A percentile compares a stretch with the other conserved stretches of the same genome.
These are phyloP conservation scores for Saturnispora halmiae DNA, from an alignment of 805 yeast genomes.

Conservation along the genomic window DNA sequence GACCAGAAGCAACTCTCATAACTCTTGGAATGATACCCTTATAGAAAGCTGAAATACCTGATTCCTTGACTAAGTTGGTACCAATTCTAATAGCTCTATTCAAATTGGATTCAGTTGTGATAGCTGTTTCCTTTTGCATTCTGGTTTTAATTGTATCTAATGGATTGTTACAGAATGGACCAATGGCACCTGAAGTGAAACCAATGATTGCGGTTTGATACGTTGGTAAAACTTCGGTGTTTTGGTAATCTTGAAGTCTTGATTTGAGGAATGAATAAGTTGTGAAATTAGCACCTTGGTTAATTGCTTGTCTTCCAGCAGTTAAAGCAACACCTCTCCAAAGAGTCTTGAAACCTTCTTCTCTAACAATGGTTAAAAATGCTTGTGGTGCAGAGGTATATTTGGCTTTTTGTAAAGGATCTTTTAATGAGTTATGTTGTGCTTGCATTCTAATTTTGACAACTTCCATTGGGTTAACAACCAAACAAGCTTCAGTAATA, in stretches of 20 bases:
- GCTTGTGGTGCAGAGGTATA: conserved; percentile 93
- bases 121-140: conserved; percentile 80
- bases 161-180: conserved; percentile 96
- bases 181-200: conserved; percentile 89
- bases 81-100: conserved; percentile 77
- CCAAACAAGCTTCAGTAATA: conserved; percentile 86
- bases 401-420: conserved; percentile 67
- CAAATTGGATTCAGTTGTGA: conserved; percentile 55
- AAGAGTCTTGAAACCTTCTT: conserved; percentile 82
- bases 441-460: conserved; percentile 95
- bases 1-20: conserved; percentile 99
- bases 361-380: conserved; percentile 68
- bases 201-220: conserved; percentile 95
- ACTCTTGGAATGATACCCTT: conserved; percentile 98
- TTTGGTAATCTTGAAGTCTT: conserved; percentile 53
- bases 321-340: conserved; percentile 94
- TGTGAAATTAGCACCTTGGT: conserved; percentile 97
- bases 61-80: conserved; percentile 71
- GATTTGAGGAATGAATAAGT: conserved; percentile 82
- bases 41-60: conserved; percentile 82
- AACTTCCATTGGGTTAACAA: conserved; percentile 96
- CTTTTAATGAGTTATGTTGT: conserved; percentile 85
- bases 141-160: conserved; percentile 95
- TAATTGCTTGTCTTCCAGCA: conserved; percentile 95
- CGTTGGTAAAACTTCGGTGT: conserved; percentile 57